Evolutionary conservation across 768 basidiomycete genomes (phyloP), one percentile per base, ranked within the genome.

Genomic region (Flagelloscypha sp.): DNA sequence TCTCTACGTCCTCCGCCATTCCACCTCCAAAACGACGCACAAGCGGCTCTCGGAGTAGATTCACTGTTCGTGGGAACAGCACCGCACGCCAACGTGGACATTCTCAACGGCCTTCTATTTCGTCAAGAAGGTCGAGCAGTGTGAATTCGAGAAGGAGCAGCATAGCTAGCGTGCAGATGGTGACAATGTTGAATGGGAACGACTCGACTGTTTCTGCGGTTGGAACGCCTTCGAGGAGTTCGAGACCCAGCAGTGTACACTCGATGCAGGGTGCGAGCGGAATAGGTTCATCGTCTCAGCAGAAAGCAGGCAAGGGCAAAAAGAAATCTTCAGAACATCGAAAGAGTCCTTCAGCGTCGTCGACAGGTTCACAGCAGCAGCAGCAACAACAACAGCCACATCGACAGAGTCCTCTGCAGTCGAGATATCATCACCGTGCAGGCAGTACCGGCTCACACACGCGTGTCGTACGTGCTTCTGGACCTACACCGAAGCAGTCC

Each of bases 81-180:
- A 27, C 25, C 25, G 13, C 15, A 15, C n/a, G n/a, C n/a, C n/a
- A n/a, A n/a, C n/a, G n/a, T n/a, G n/a, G n/a, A n/a, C n/a, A n/a
- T n/a, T 59, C 66, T 11, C 79, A 81, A 34, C 72, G 86, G 11
- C 77, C 77, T 0, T 83, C 84, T 0, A 59, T 79, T 27, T 85
- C 84, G 1, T 93, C 90, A 16, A 74, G 84, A 30, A 76, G 92
- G 18, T 93, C 89, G 10, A 92, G 87, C 53, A 90, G 87, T 39
- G 84, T 92, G 44, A 92, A 90, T 51, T 95, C 92, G 5, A 66
- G 83, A 23, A 66, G 89, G 25, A 73, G 71, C 1, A 72, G 70
- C n/a, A 63, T 63, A 13, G 55, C 69, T 16, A 70, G 69, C 10
- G 59, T 65, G 16, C 71, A 73, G 39, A 58, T 72, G 55, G 41